Evolutionary conservation across 2,329 filamentous ascomycete genomes (phyloP).

Genomic region (Plenodomus tracheiphilus): DNA sequence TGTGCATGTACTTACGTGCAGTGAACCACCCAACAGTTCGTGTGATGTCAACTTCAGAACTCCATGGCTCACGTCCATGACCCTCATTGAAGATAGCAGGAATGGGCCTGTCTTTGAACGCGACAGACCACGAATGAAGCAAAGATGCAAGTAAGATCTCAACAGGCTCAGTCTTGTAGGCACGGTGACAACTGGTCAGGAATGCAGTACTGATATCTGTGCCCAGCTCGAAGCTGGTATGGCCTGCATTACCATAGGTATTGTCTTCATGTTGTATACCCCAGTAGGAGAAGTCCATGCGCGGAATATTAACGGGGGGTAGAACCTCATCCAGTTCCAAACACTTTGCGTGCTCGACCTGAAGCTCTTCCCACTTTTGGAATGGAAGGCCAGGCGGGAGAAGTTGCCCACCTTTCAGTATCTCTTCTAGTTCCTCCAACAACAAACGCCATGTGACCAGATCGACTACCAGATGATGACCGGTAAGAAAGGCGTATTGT

Average conservation of each 20-base stretch:
- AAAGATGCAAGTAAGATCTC: constrained; percentile 62
- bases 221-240: constrained; percentile 38
- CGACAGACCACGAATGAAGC: constrained; percentile 59
- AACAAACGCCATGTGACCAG: constrained; percentile 53
- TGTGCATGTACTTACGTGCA: constrained; percentile 42
- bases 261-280: constrained; percentile 43
- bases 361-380: constrained; percentile 44
- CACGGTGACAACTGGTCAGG: constrained; percentile 41
- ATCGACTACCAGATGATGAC: constrained; percentile 48
- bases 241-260: constrained; percentile 42
- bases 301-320: constrained; percentile 35
- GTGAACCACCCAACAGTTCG: constrained; percentile 66
- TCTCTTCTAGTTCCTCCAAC: constrained; percentile 50
- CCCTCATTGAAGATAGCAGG: constrained; percentile 55
- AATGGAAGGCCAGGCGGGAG: constrained; percentile 42
- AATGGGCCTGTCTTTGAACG: constrained; percentile 56
- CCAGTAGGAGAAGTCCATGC: constrained; percentile 45
- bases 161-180: constrained; percentile 57
- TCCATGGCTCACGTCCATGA: constrained; percentile 45
- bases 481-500: constrained; percentile 40
- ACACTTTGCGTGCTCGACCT: constrained; percentile 39
- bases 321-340: constrained; percentile 27
- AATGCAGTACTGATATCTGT: constrained; percentile 29
- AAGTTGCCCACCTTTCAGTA: constrained; percentile 33
- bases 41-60: constrained; percentile 55